These are phyloP conservation scores for Arctostaphylos glauca DNA, from an alignment of 148 eudicot species.

Conservation along the genomic window DNA sequence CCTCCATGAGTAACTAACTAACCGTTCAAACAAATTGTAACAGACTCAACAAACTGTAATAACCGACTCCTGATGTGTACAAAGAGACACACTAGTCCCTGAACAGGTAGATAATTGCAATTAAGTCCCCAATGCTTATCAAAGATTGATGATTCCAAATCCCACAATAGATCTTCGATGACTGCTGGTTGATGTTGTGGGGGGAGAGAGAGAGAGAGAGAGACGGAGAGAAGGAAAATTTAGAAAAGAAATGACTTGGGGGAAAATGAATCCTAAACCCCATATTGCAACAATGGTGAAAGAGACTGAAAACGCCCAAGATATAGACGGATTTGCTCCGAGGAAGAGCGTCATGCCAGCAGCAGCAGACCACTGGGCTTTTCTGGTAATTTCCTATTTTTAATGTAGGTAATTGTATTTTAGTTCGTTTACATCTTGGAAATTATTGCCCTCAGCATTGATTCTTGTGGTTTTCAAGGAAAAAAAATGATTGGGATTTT, in stretches of 20 bases:
- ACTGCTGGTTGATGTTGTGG: neutral
- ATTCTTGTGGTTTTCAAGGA: neutral
- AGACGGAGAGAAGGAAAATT: neutral
- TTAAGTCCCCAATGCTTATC: no score
- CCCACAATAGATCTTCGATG: neutral
- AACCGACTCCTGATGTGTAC: no score
- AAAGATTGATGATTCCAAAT: neutral
- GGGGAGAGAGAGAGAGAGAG: constrained; percentile 3
- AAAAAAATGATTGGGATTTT: neutral
- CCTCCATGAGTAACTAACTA: no score
- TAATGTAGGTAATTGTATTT: neutral
- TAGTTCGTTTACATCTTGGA: neutral
- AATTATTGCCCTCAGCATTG: neutral
- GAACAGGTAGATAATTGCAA: no score
- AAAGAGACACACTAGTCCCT: no score
- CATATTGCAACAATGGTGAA: constrained; percentile 15
- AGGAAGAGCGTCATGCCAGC: constrained; percentile 22
- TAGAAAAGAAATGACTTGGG: constrained; percentile 17
- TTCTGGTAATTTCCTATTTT: constrained; percentile 35
- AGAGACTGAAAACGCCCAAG: constrained; percentile 33
- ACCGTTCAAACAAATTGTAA: no score
- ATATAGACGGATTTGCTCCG: constrained; percentile 8
- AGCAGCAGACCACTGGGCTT: constrained; percentile 44
- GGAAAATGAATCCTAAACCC: constrained; percentile 25
- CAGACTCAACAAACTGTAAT: no score